A percentile compares a stretch with the other conserved stretches of the same genome.
phyloP scores from a whole-genome alignment of 257 asterid species.

The Solanum etuberosum region DNA sequence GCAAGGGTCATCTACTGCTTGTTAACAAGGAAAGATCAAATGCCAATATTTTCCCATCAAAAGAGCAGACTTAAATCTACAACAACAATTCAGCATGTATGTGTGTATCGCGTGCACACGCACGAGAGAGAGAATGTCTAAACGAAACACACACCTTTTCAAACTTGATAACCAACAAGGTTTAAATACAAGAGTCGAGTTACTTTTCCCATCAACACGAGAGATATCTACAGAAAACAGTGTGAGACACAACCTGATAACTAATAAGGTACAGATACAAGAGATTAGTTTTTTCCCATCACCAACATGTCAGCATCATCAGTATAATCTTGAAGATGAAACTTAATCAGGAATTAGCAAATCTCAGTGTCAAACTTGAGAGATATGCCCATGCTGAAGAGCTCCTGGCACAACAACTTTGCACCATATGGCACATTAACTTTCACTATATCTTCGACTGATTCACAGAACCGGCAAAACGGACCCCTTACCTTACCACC shows the following conservation, averaged over 20 bases:
- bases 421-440: constrained; percentile 92
- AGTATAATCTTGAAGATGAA: background rate
- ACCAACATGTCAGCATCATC: background rate
- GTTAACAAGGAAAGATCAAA: background rate
- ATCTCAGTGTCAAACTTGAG: constrained; percentile 79
- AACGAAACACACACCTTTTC: background rate
- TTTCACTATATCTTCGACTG: constrained; percentile 59
- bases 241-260: background rate
- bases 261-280: background rate
- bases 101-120: background rate
- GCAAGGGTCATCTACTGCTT: background rate
- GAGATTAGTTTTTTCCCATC: background rate
- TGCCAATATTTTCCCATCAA: background rate
- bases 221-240: background rate
- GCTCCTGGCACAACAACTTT: constrained; percentile 78
- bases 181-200: background rate
- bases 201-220: background rate
- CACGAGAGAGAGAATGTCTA: background rate
- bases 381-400: constrained; percentile 82
- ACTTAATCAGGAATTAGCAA: constrained; percentile 22
- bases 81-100: background rate
- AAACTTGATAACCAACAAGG: background rate
- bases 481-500: constrained; percentile 89
- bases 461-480: constrained; percentile 67
- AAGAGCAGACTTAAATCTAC: background rate